Evolutionary conservation across 371 early-diverging fungal species (phyloP), one percentile per base, ranked within the genome.

Genomic region (Mucor mucedo): DNA sequence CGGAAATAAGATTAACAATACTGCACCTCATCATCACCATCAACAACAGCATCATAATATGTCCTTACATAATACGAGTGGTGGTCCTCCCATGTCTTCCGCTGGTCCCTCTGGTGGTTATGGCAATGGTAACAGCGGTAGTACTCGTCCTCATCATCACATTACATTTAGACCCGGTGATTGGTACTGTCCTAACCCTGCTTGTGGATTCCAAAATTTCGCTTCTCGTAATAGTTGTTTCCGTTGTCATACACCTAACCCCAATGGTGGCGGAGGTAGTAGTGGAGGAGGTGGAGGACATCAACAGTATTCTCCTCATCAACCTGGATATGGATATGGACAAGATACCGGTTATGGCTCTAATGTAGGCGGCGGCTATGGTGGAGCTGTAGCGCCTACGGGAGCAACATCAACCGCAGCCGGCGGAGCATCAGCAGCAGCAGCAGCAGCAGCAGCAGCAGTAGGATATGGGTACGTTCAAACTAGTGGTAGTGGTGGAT

Each of bases 151-250:
- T 50, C 71, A 65, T 41, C 71, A 66, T 38, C 72, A 61, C n/a
- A 70, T 62, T 48, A 73, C 72, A 44, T 85, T 80, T 59, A 76
- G 85, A 13, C 85, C 87, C 10, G 89, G 89, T 13, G 89, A 89
- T 66, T 82, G 93, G 93, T 85, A 87, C 42, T 93, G 93, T 69
- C 86, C 89, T 6, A 87, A 88, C 54, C 73, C 78, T 2, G 63
- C 69, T 1, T 93, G 93, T 70, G 71, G 78, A 14, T 91, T 88
- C 72, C 90, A 89, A 59, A 93, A 93, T 69, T 93, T 91, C 74
- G 91, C 91, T 2, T 86, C 87, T 5, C 83, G 90, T 48, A 78
- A 78, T 6, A 71, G 73, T 30, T 90, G 90, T 56, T 75, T 84
- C 66, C 73, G 79, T 11, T 90, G 90, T 59, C 80, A 80, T 48